Conservation (phyloP, 164 flowering plant genomes). For the Buxus sempervirens region DNA sequence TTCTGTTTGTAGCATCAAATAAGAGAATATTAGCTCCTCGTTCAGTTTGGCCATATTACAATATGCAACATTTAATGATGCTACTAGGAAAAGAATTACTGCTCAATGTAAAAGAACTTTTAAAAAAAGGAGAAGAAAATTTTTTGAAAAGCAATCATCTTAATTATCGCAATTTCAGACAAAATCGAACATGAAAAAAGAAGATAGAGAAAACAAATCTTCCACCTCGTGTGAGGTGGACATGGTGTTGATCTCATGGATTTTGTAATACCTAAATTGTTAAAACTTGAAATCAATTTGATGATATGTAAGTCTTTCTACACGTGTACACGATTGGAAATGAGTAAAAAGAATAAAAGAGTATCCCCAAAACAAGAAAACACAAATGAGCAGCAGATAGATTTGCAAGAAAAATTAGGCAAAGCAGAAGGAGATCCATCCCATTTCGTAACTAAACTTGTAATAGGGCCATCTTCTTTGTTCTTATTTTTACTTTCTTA, state of each 20-base stretch:
- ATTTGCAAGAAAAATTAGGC: not conserved
- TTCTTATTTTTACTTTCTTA: conserved; percentile 15
- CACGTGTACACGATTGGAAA: not conserved
- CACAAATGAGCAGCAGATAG: no score
- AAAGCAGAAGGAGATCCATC: not conserved
- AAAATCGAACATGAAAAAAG: not conserved
- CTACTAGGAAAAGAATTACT: no score
- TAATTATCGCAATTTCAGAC: not conserved
- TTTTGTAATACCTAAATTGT: not conserved
- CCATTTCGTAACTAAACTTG: not conserved
- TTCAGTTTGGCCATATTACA: not conserved
- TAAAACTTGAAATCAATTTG: not conserved
- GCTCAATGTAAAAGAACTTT: no score
- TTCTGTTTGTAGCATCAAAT: not conserved
- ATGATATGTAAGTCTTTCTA: not conserved
- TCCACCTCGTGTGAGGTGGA: not conserved
- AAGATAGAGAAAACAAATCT: not conserved
- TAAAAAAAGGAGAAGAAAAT: not conserved
- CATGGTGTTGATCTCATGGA: not conserved
- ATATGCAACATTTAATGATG: not conserved
- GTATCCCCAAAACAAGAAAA: not conserved
- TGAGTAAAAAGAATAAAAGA: not conserved
- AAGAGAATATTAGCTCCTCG: not conserved
- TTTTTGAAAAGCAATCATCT: no score
- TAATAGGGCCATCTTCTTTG: not conserved